Percentiles rank a stretch among this genome's conserved stretches.
Evolutionary conservation across 305 asterid genomes (phyloP).

Genomic region (Fraxinus paxiana): DNA sequence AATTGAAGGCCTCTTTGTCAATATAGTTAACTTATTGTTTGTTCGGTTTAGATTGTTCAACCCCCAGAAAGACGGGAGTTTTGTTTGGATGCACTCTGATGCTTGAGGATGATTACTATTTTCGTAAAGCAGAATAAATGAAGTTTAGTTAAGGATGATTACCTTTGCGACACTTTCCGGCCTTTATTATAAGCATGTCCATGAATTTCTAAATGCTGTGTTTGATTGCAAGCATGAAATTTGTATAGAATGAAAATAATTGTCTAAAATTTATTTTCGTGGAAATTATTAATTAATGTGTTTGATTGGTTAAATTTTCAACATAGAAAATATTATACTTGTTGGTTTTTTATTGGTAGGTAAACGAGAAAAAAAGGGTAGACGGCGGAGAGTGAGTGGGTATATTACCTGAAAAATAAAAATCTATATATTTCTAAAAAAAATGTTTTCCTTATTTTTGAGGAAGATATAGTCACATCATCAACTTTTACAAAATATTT

Average conservation of each 20-base stretch:
- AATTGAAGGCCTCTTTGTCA: background rate
- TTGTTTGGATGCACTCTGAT: background rate
- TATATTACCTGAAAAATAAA: too few relatives aligned
- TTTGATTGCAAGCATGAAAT: background rate
- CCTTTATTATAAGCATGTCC: background rate
- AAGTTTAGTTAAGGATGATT: background rate
- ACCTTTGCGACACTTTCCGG: background rate
- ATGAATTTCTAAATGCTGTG: background rate
- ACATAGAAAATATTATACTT: too few relatives aligned
- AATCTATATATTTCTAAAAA: too few relatives aligned
- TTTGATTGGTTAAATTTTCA: background rate
- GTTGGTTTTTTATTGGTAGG: background rate
- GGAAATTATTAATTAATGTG: background rate
- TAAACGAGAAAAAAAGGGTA: background rate
- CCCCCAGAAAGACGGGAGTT: background rate
- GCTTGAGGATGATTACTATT: background rate
- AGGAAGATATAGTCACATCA: background rate
- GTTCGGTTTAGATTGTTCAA: background rate
- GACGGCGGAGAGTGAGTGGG: background rate
- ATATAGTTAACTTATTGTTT: background rate
- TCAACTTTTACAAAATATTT: background rate
- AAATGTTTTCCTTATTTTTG: too few relatives aligned
- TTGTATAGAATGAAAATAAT: background rate
- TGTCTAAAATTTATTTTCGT: background rate
- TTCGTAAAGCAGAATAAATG: background rate